Evolutionary conservation across 2,329 filamentous ascomycete species (phyloP).

Genomic region (Endoconidiophora laricicola): DNA sequence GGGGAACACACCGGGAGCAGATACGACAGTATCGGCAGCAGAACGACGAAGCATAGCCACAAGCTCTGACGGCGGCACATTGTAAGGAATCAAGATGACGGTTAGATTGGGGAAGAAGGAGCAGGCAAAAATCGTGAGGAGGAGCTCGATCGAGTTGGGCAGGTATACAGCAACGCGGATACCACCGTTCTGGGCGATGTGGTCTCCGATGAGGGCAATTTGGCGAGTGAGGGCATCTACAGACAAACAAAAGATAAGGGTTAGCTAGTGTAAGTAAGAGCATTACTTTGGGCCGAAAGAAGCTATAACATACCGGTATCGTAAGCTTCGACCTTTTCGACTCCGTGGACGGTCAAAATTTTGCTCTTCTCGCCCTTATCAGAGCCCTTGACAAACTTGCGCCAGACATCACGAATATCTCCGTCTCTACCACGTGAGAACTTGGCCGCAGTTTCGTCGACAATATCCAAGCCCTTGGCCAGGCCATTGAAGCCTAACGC

Average conservation of each 20-base stretch:
- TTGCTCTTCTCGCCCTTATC: constrained; percentile 52
- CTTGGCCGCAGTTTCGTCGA: constrained; percentile 60
- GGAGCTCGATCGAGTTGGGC: constrained; percentile 80
- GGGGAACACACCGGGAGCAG: constrained; percentile 72
- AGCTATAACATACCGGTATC: constrained; percentile 31
- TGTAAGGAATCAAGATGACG: constrained; percentile 71
- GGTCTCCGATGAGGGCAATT: constrained; percentile 72
- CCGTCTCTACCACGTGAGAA: constrained; percentile 75
- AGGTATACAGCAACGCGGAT: constrained; percentile 77
- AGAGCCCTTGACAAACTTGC: constrained; percentile 46
- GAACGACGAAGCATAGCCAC: constrained; percentile 56
- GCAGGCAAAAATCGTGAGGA: constrained; percentile 70
- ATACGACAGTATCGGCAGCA: constrained; percentile 66
- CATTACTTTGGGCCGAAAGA: neutral
- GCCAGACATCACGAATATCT: constrained; percentile 85
- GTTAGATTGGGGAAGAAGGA: constrained; percentile 71
- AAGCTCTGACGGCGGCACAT: constrained; percentile 52
- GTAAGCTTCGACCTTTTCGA: constrained; percentile 58
- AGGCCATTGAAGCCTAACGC: constrained; percentile 74
- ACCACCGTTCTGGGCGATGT: constrained; percentile 53
- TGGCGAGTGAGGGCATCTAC: constrained; percentile 60
- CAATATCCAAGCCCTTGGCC: constrained; percentile 63
- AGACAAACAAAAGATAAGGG: neutral
- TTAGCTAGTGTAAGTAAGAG: neutral
- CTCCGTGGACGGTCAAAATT: constrained; percentile 65